Conservation (phyloP, 257 asterid genomes). For the Ehretia macrophylla region DNA sequence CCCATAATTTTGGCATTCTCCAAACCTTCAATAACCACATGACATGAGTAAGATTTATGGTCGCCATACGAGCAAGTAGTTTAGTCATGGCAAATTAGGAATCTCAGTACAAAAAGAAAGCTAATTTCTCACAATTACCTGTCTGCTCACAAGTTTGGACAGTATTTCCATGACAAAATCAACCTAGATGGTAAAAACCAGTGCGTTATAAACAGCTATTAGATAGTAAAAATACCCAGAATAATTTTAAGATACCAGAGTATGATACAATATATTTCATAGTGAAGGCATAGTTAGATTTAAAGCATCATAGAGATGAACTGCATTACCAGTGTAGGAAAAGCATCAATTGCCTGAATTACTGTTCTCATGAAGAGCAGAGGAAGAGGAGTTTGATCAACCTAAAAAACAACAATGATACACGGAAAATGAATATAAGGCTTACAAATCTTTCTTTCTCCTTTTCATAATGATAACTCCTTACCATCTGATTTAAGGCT, state of each 20-base stretch:
- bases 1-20: constrained; percentile 95
- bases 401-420: constrained; percentile 37
- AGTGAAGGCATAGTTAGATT: neutral
- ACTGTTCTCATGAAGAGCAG: constrained; percentile 97
- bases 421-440: constrained; percentile 1
- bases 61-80: no score
- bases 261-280: neutral
- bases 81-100: neutral
- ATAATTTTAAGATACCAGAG: neutral
- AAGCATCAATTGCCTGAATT: constrained; percentile 96
- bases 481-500: constrained; percentile 91
- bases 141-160: constrained; percentile 75
- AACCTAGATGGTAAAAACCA: constrained; percentile 46
- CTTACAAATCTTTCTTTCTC: neutral
- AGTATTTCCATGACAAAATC: constrained; percentile 88
- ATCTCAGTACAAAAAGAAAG: neutral
- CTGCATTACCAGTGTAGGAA: constrained; percentile 76
- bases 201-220: neutral
- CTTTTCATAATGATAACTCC: constrained; percentile 9
- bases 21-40: constrained; percentile 59
- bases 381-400: constrained; percentile 88
- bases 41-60: neutral
- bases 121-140: constrained; percentile 34
- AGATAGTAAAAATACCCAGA: no score
- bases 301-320: constrained; percentile 4